Evolutionary conservation across 2,329 filamentous ascomycete genomes (phyloP).

Genomic region (Aspergillus transmontanensis): DNA sequence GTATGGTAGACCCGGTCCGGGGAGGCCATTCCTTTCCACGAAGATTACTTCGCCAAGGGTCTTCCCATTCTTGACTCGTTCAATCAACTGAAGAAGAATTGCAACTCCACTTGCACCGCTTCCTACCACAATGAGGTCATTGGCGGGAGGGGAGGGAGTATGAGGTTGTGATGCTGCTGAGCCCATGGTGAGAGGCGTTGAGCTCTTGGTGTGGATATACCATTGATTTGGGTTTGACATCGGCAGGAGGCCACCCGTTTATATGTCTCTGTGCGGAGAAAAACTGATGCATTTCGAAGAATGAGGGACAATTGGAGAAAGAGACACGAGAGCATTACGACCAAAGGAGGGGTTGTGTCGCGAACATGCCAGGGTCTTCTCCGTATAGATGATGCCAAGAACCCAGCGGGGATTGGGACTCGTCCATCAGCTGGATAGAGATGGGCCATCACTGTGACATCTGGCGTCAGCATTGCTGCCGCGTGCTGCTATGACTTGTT

Average conservation of each 20-base stretch:
- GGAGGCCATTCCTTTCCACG: conserved; percentile 2
- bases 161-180: neutral
- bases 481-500: neutral
- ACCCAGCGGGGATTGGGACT: neutral
- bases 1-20: conserved; percentile 11
- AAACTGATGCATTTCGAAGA: too few relatives aligned
- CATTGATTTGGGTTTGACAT: neutral
- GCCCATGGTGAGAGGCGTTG: neutral
- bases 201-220: neutral
- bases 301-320: neutral
- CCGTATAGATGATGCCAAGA: neutral
- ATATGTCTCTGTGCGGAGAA: neutral
- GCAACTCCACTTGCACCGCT: conserved; percentile 14
- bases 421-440: neutral
- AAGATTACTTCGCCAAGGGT: neutral
- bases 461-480: neutral
- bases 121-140: conserved; percentile 9
- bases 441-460: neutral
- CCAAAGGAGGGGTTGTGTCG: neutral
- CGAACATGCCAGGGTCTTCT: neutral
- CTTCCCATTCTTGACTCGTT: conserved; percentile 6
- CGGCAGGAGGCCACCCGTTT: neutral
- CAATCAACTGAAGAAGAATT: conserved; percentile 13
- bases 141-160: neutral
- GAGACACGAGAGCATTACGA: neutral